Base-by-base conservation (phyloP, 306 rosid species). In the Citrullus mucosospermus region DNA sequence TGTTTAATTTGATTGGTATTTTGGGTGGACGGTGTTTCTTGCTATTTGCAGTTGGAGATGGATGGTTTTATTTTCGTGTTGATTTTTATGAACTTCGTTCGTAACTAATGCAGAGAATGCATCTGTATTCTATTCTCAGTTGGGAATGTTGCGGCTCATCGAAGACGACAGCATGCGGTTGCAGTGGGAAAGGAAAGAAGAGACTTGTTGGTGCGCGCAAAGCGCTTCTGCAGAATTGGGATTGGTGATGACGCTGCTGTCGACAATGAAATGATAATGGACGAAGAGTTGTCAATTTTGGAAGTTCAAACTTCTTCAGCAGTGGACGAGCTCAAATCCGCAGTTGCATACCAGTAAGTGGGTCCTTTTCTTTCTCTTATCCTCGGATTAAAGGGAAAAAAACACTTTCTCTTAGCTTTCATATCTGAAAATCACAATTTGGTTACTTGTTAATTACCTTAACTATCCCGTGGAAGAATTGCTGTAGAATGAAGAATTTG, bases 181-280 rank as follows among this genome's bases (percentile, higher is more conserved):
- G 77, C 96, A 6, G 85, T 95, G 71, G 91, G 96, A 67, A 95
- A 88, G 78, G 97, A 95, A 83, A 87, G 97, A 75, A 87, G 97
- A 82, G 97, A 90, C 48, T 91, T 90, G 6, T 54, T 91, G 78
- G 83, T 95, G 76, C 97, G 96, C 5, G 93, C 97, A 6, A 95
- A 95, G 83, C 87, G 99, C 8, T 83, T 92, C 5, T 95, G 99
- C 82, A 87, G 97, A 79, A 90, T 84, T 30, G 91, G 89, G 43
- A 70, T 89, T 74, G 85, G 82, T 3, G 84, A 14, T 54, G 85
- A 81, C 41, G 76, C 18, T 82, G 76, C 81, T 1, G 8, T 83
- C 56, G 93, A 89, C 13, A 58, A 56, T 83, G 97, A 86, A 43
- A 92, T 95, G 97, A 83, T 90, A 39, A 81, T 86, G 60, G 96